Conservation (phyloP, 2,329 filamentous ascomycete species). For the Clathrospora elynae region DNA sequence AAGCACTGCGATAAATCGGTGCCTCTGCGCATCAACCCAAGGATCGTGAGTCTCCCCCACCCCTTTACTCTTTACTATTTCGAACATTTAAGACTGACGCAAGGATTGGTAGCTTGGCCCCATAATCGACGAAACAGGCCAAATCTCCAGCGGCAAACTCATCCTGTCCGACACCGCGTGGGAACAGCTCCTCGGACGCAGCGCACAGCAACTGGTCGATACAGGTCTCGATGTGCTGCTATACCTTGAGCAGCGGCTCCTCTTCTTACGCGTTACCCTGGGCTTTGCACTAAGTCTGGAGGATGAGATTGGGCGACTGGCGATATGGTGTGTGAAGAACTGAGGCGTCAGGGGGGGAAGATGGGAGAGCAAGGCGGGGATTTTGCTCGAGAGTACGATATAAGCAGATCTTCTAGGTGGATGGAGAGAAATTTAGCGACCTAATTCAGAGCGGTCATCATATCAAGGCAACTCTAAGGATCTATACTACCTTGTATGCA, state of each 20-base stretch:
- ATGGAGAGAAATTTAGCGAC: no score
- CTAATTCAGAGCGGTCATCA: no score
- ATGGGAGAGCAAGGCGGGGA: background rate
- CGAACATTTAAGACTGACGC: no score
- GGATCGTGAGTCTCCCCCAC: constrained; percentile 39
- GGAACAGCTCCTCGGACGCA: constrained; percentile 56
- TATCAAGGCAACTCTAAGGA: no score
- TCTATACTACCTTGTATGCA: no score
- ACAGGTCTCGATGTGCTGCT: constrained; percentile 50
- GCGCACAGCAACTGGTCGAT: constrained; percentile 51
- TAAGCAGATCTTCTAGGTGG: no score
- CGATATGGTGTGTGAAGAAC: constrained; percentile 40
- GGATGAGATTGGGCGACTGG: constrained; percentile 38
- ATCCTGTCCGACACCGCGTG: constrained; percentile 61
- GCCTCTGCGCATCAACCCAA: constrained; percentile 50
- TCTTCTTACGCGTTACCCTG: constrained; percentile 60
- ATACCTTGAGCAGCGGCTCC: constrained; percentile 57
- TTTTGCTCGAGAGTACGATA: no score
- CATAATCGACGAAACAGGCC: constrained; percentile 62
- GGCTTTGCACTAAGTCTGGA: constrained; percentile 60
- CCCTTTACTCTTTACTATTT: background rate
- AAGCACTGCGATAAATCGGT: constrained; percentile 50
- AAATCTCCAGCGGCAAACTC: constrained; percentile 57
- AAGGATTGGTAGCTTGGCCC: constrained; percentile 53
- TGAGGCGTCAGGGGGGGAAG: background rate